Percentiles rank a stretch among this genome's conserved stretches.
Evolutionary conservation across 371 early-diverging fungal species (phyloP).

Genomic region (Haplosporangium sp.): DNA sequence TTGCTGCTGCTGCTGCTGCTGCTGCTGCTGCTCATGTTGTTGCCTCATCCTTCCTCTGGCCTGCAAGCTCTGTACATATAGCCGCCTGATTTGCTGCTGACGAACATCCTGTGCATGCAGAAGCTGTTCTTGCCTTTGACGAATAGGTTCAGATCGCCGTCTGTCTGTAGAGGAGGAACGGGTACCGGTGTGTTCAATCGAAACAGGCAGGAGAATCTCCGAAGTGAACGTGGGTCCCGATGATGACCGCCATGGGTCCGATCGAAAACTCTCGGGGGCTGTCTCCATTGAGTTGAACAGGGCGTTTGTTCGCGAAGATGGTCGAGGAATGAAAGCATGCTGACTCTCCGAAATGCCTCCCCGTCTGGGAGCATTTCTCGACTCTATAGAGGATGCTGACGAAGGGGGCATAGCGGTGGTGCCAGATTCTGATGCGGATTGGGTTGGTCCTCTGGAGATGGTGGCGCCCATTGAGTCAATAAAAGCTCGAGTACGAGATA

Average conservation of each 20-base stretch:
- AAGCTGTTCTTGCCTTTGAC: conserved; percentile 10
- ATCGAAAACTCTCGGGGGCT: conserved; percentile 22
- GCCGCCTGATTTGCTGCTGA: conserved; percentile 24
- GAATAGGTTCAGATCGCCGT: conserved; percentile 1
- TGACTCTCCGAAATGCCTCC: conserved; percentile 26
- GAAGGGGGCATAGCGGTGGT: not conserved
- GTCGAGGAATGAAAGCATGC: conserved; percentile 21
- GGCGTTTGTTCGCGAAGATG: conserved; percentile 7
- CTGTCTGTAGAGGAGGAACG: conserved; percentile 5
- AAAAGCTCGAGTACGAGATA: not conserved
- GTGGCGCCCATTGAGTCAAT: not conserved
- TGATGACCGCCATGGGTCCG: not conserved
- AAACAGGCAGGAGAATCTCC: not conserved
- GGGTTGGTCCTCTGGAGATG: not conserved
- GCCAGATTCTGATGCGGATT: conserved; percentile 2
- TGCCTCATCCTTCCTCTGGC: conserved; percentile 18
- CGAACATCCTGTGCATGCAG: conserved; percentile 29
- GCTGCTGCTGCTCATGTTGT: conserved; percentile 16
- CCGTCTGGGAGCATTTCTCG: conserved; percentile 9
- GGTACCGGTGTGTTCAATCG: not conserved
- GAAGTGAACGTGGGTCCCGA: not conserved
- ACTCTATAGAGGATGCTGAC: not conserved
- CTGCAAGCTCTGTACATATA: conserved; percentile 25
- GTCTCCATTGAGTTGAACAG: conserved; percentile 14
- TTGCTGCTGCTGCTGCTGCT: conserved; percentile 11